Percentiles rank a stretch among this genome's conserved stretches.
These are phyloP conservation scores for Beta macrorhiza DNA, from an alignment of 179 eudicot species.

Conservation along the genomic window DNA sequence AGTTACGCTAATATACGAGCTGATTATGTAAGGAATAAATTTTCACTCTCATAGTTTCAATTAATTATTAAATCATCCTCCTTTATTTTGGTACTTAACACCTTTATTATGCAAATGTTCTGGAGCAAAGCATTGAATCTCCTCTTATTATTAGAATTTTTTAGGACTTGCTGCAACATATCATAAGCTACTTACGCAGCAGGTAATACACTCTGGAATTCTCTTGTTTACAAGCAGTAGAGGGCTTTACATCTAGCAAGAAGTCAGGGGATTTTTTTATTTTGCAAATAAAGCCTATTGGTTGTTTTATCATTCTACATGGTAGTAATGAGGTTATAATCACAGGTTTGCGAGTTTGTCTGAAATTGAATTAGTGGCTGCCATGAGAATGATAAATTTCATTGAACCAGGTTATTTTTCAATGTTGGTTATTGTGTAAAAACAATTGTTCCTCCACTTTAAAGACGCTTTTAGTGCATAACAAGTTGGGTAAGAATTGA, in stretches of 20 bases:
- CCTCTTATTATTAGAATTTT: too few species aligned
- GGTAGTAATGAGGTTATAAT: conserved; percentile 4
- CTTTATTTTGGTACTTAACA: too few species aligned
- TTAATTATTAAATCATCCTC: too few species aligned
- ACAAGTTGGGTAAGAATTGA: background rate
- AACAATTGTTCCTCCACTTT: background rate
- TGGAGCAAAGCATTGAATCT: too few species aligned
- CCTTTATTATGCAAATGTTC: too few species aligned
- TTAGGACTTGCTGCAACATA: conserved; percentile 12
- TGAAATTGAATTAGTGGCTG: background rate
- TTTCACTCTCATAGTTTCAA: background rate
- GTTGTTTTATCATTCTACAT: background rate
- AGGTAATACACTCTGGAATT: conserved; percentile 6
- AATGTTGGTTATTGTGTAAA: background rate
- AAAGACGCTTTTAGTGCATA: background rate
- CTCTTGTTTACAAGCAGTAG: background rate
- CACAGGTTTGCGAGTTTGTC: background rate
- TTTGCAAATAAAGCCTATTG: conserved; percentile 4
- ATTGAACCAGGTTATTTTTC: background rate
- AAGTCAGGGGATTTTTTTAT: background rate
- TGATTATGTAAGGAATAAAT: too few species aligned
- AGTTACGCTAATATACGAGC: too few species aligned
- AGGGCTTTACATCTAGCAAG: conserved; percentile 3
- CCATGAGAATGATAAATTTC: too few species aligned
- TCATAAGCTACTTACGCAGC: conserved; percentile 9